Conservation (phyloP, 2,329 filamentous ascomycete species). For the Diplocarpon mali region DNA sequence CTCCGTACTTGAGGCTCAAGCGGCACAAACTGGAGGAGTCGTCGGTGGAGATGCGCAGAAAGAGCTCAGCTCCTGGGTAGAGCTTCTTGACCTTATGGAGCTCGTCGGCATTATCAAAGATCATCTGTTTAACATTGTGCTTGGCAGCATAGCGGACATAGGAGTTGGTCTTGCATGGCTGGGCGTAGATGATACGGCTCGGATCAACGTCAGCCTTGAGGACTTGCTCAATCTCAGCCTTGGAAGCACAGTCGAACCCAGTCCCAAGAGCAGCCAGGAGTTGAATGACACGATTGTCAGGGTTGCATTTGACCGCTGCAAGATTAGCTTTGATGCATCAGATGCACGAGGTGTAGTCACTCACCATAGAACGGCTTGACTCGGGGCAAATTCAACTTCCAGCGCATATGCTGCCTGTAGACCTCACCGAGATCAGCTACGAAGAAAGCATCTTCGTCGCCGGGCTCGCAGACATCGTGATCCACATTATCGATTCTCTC, state of each 20-base stretch:
- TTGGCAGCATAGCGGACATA: constrained; percentile 85
- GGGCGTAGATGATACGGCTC: constrained; percentile 92
- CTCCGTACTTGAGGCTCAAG: constrained; percentile 94
- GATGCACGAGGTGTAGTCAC: constrained; percentile 22
- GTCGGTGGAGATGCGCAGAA: constrained; percentile 89
- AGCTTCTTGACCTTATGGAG: constrained; percentile 94
- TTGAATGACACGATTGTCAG: constrained; percentile 77
- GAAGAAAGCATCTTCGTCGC: constrained; percentile 96
- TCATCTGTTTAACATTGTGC: constrained; percentile 91
- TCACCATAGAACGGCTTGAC: constrained; percentile 94
- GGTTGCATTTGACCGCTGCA: constrained; percentile 95
- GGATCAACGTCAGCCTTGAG: constrained; percentile 74
- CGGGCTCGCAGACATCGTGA: constrained; percentile 76
- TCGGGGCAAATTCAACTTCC: constrained; percentile 87
- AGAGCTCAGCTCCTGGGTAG: constrained; percentile 81
- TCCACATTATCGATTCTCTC: constrained; percentile 75
- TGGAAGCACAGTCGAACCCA: constrained; percentile 97
- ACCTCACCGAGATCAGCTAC: constrained; percentile 96
- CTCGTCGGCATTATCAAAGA: constrained; percentile 97
- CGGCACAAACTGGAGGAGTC: constrained; percentile 91
- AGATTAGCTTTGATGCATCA: constrained; percentile 6
- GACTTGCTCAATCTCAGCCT: constrained; percentile 91
- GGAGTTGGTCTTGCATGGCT: constrained; percentile 99
- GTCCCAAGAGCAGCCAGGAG: constrained; percentile 82
- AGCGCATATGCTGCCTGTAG: constrained; percentile 95